These are phyloP conservation scores for Trematosphaeria pertusa DNA, from an alignment of 2,329 filamentous ascomycete genomes.

Conservation along the genomic window DNA sequence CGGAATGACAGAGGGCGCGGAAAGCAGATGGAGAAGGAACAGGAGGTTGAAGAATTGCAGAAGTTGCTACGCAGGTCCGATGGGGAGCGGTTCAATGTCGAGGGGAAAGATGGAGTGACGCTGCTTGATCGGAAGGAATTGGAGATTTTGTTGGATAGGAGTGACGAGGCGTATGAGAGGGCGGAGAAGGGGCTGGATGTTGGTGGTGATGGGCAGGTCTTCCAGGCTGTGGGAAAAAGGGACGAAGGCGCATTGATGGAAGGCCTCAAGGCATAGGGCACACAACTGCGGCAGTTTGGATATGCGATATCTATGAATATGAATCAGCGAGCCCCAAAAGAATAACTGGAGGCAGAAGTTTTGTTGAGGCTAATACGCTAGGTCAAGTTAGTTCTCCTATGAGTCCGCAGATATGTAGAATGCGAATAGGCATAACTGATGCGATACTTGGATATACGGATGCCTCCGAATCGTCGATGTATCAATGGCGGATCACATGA, in stretches of 20 bases:
- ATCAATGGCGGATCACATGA: no score
- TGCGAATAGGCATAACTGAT: no score
- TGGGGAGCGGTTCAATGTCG: slow-evolving; percentile 67
- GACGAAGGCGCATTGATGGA: slow-evolving; percentile 59
- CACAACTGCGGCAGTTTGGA: no score
- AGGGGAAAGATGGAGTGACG: slow-evolving; percentile 63
- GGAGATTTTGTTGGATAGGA: slow-evolving; percentile 78
- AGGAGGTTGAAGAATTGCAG: slow-evolving; percentile 58
- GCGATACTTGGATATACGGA: no score
- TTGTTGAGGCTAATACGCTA: no score
- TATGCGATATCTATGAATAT: no score
- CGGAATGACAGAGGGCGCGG: slow-evolving; percentile 68
- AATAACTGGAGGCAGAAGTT: no score
- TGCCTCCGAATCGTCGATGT: no score
- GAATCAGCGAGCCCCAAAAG: no score
- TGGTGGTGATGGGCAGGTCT: slow-evolving; percentile 64
- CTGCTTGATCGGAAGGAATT: slow-evolving; percentile 80
- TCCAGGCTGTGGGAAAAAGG: slow-evolving; percentile 83
- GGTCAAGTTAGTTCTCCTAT: no score
- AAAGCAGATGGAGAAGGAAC: slow-evolving; percentile 43
- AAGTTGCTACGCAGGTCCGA: slow-evolving; percentile 66
- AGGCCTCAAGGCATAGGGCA: slow-evolving; percentile 55
- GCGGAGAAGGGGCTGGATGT: slow-evolving; percentile 81
- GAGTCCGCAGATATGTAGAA: no score
- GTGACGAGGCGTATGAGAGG: slow-evolving; percentile 69